Evolutionary conservation across 2,329 filamentous ascomycete species (phyloP).

Genomic region (Fusarium anthophilum): DNA sequence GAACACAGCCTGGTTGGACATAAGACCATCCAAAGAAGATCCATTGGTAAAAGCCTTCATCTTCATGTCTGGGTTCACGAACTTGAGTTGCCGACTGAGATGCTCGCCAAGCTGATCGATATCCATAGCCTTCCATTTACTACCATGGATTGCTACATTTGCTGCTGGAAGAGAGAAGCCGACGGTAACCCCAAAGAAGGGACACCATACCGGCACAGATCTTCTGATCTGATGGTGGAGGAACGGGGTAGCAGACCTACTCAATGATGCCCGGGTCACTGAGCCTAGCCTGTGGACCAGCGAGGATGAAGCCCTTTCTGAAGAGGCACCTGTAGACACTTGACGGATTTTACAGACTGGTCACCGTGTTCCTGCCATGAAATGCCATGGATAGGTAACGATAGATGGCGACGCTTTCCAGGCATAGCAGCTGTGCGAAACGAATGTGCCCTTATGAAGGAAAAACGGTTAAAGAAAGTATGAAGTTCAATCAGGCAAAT

Average conservation of each 20-base stretch:
- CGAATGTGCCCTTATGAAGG: neutral
- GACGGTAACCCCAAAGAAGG: neutral
- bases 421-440: neutral
- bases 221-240: neutral
- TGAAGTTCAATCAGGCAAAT: fast-evolving
- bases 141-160: fast-evolving
- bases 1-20: neutral
- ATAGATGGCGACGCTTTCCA: neutral
- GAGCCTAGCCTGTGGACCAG: too few relatives aligned
- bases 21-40: neutral
- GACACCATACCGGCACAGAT: neutral
- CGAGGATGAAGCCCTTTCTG: neutral
- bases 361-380: neutral
- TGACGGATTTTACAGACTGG: neutral
- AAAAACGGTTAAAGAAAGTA: neutral
- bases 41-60: neutral
- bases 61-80: neutral
- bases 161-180: neutral
- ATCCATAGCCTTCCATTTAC: neutral
- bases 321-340: fast-evolving
- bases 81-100: neutral
- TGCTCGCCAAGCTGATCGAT: neutral
- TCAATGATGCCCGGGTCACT: neutral
- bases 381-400: neutral
- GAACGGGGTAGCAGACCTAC: neutral